Conservation (phyloP, 176 grass and related monocot genomes). For the Triticum dicoccoides region DNA sequence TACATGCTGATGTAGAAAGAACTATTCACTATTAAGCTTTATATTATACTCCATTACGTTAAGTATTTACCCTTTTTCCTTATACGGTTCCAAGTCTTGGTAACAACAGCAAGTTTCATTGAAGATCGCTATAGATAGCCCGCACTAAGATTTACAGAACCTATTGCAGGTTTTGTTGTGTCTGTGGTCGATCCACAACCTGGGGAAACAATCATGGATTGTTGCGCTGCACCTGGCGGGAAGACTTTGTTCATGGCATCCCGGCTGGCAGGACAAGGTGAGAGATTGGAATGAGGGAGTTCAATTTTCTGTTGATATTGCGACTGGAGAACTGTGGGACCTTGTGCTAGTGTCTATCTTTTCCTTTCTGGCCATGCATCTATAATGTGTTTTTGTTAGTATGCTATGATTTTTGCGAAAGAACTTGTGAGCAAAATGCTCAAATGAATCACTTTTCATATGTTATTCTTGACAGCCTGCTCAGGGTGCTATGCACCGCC, state of each 20-base stretch:
- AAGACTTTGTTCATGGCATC: slow-evolving; percentile 96
- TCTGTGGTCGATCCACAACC: slow-evolving; percentile 83
- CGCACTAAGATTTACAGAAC: slow-evolving; percentile 24
- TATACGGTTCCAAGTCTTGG: not conserved
- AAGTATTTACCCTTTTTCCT: not conserved
- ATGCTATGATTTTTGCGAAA: not conserved
- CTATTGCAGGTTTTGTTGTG: slow-evolving; percentile 74
- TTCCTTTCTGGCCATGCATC: not conserved
- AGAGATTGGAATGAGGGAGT: slow-evolving; percentile 11
- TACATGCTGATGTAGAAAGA: slow-evolving; percentile 8
- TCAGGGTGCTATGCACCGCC: not conserved
- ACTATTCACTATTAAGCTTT: not conserved
- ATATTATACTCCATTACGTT: not conserved
- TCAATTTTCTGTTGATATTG: slow-evolving; percentile 15
- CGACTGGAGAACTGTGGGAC: slow-evolving; percentile 3
- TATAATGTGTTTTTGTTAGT: not conserved
- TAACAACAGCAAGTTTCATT: slow-evolving; percentile 2
- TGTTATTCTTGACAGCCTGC: slow-evolving; percentile 11
- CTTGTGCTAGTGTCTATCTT: not conserved
- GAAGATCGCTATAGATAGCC: slow-evolving; percentile 2
- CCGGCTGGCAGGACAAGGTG: slow-evolving; percentile 68
- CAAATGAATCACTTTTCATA: slow-evolving; percentile 2
- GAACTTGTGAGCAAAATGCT: slow-evolving; percentile 14
- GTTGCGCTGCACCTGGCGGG: slow-evolving; percentile 93
- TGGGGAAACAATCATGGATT: slow-evolving; percentile 87